Evolutionary conservation across 805 yeast species (phyloP), one percentile per base, ranked within the genome.

Genomic region (Candida berthetii): DNA sequence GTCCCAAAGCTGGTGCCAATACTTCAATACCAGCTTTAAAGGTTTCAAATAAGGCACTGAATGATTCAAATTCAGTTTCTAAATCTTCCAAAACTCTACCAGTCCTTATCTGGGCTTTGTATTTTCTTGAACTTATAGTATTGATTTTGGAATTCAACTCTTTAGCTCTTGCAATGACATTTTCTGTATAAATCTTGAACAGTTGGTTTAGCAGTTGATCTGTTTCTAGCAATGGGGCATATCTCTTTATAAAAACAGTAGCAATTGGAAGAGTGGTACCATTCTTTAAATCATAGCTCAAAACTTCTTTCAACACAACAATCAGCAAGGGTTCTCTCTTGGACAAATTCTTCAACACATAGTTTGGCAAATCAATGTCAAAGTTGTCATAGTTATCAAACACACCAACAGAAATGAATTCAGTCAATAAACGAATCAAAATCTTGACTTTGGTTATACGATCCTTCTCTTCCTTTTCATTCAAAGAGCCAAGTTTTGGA

Each of bases 31-130:
- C 68, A 1, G 57, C 22, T 19, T 65, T 60, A 46, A 82, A 71
- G 42, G 63, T 68, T 28, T 74, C 77, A 47, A 65, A 69, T 11
- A 67, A 42, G n/a, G 65, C 66, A 1, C 44, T 31, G 9, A 61
- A 38, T 13, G 47, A 48, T 14, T 68, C 65, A 29, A 62, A 49
- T 33, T 67, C 71, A 1, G 55, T 57, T 35, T 65, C 64, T 36
- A 61, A 50, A 27, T 67, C 71, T 37, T 66, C 70, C 14, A 60
- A 41, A 19, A 76, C 53, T 46, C 72, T 76, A 19, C 96, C 95
- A 1, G 84, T 78, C 49, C 84, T 71, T 42, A 85, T 75, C 41
- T 83, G 77, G 3, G 80, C 74, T 41, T 72, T 74, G 36, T 71
- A 68, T 42, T 72, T 76, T 40, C 65, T 67, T 17, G 60, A 58